Evolutionary conservation across 2,329 filamentous ascomycete genomes (phyloP).

Genomic region (Podosphaera fusca): DNA sequence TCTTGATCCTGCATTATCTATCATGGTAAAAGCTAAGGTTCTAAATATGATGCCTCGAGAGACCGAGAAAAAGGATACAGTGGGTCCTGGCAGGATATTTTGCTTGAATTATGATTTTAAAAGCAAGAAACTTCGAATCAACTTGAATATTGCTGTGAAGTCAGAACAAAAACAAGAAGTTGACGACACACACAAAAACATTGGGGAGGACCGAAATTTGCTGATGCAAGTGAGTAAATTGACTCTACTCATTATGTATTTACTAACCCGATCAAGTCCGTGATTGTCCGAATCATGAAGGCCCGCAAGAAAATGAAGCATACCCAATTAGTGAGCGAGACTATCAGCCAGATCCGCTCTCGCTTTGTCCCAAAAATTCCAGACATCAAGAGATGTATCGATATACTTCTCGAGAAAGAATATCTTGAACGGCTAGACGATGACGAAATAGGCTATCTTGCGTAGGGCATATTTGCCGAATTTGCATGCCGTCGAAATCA

Average conservation of each 20-base stretch:
- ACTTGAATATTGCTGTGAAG: slow-evolving; percentile 85
- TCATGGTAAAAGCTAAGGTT: slow-evolving; percentile 86
- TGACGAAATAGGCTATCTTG: slow-evolving; percentile 84
- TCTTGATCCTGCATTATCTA: slow-evolving; percentile 63
- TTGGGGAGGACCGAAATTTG: slow-evolving; percentile 92
- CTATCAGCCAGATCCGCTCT: slow-evolving; percentile 80
- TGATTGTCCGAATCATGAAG: slow-evolving; percentile 99
- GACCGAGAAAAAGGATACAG: slow-evolving; percentile 39
- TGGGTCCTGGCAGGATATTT: slow-evolving; percentile 57
- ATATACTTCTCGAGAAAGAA: slow-evolving; percentile 95
- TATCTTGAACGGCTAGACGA: slow-evolving; percentile 90
- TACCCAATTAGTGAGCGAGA: slow-evolving; percentile 77
- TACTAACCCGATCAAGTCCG: slow-evolving; percentile 39
- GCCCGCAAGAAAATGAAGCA: slow-evolving; percentile 98
- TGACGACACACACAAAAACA: slow-evolving; percentile 96
- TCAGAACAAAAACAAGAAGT: slow-evolving; percentile 91
- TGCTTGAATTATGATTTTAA: slow-evolving; percentile 86
- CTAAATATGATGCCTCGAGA: slow-evolving; percentile 41
- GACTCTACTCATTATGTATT: background rate
- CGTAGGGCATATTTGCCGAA: slow-evolving; percentile 27
- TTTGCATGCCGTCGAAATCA: background rate
- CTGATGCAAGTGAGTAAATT: slow-evolving; percentile 63
- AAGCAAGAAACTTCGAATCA: slow-evolving; percentile 94
- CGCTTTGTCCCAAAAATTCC: slow-evolving; percentile 81
- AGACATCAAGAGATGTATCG: slow-evolving; percentile 99